A percentile compares a stretch with the other conserved stretches of the same genome.
These are phyloP conservation scores for Candida suzukii DNA, from an alignment of 805 yeast species.

Conservation along the genomic window DNA sequence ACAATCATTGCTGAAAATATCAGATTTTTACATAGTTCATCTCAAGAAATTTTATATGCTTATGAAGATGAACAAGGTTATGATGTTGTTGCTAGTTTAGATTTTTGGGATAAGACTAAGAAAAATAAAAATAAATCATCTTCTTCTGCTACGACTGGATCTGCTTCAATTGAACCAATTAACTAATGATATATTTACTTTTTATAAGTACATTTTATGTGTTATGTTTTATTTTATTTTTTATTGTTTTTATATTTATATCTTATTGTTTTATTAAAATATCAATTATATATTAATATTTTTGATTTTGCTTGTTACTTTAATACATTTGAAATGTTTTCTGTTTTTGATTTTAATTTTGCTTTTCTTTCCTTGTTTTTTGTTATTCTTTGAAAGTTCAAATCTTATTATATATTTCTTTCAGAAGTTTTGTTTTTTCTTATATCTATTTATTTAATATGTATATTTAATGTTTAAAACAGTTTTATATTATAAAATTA, in stretches of 20 bases:
- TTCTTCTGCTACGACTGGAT: slow-evolving; percentile 1
- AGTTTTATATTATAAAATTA: too few relatives aligned
- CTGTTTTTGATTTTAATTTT: too few relatives aligned
- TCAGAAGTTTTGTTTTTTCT: too few relatives aligned
- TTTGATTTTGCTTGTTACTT: too few relatives aligned
- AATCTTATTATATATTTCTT: too few relatives aligned
- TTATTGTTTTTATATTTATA: not conserved
- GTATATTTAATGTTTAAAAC: too few relatives aligned
- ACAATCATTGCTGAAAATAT: slow-evolving; percentile 93
- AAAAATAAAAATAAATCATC: slow-evolving; percentile 14
- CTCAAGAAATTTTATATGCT: slow-evolving; percentile 89
- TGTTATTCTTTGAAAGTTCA: too few relatives aligned
- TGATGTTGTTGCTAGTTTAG: slow-evolving; percentile 88
- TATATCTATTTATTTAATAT: too few relatives aligned
- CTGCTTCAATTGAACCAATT: not conserved
- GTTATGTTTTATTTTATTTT: not conserved
- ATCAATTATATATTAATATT: too few relatives aligned
- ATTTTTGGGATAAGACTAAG: slow-evolving; percentile 62
- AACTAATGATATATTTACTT: not conserved
- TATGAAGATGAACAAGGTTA: slow-evolving; percentile 86
- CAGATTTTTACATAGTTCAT: slow-evolving; percentile 78
- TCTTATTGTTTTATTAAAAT: too few relatives aligned
- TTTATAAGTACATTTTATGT: not conserved
- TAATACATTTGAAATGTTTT: too few relatives aligned
- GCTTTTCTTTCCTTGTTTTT: too few relatives aligned